Base-by-base conservation (phyloP, 257 asterid genomes). In the Anisodus tanguticus region DNA sequence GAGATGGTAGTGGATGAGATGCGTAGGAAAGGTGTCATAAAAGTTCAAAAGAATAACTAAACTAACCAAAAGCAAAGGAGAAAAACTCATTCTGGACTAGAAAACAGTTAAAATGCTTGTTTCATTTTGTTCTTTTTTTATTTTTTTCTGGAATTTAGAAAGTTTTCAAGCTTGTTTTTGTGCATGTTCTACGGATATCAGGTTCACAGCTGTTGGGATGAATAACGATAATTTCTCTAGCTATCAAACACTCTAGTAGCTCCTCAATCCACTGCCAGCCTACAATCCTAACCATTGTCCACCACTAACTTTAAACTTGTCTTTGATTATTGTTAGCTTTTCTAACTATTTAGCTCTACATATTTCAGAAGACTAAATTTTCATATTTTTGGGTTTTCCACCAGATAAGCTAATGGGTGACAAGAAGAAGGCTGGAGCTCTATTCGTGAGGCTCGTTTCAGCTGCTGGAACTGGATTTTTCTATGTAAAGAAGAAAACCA, bases 351-450 rank as follows among this genome's bases (percentile, higher is more conserved):
- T 53, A 53, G 12, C 10, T 53, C 16, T 3, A 55, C n/a, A 15
- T 55, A 55, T 57, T 5, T 55, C 19, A 22, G 68, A 60, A 8
- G 67, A 17, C 35, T 19, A 60, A 60, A n/a, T 6, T n/a, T 58
- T 60, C 35, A 60, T 57, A 17, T 3, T 17, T 59, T 60, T 59
- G 19, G 9, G 31, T 60, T 60, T 35, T 57, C 63, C n/a, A 17
- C 68, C 9, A 62, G 68, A 62, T 62, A 62, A 19, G 37, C 68
- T 62, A 3, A 62, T 62, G 68, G 68, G 68, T 62, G 68, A 62
- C 31, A 62, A 62, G 68, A 62, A 62, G 37, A 62, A 62, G 68
- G 68, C 68, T 4, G 68, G 68, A 62, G 68, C 68, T n/a, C 37
- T 62, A 8, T 62, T 62, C 1, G 68, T 62, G 68, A 60, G 67